These are phyloP conservation scores for Hibiscus mutabilis DNA, from an alignment of 345 rosid species.

Conservation along the genomic window DNA sequence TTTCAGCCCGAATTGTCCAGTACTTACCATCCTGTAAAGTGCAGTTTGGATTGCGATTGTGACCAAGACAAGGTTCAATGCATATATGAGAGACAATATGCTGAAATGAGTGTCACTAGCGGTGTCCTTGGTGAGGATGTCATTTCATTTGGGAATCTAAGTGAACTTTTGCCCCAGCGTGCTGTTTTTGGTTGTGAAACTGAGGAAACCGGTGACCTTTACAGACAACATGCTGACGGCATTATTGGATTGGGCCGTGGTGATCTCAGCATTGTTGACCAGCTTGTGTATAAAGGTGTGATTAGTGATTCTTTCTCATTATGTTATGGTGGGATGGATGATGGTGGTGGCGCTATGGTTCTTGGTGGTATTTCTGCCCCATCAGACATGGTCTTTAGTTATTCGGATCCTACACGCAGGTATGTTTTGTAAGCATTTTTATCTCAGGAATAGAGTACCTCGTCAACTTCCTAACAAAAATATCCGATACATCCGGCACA, in stretches of 20 bases:
- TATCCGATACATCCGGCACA: constrained; percentile 67
- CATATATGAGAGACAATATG: constrained; percentile 79
- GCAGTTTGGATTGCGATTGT: constrained; percentile 72
- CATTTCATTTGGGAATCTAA: constrained; percentile 72
- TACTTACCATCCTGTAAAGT: constrained; percentile 67
- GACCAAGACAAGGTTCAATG: constrained; percentile 53
- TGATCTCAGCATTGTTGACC: constrained; percentile 85
- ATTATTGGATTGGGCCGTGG: constrained; percentile 94
- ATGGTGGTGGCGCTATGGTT: constrained; percentile 94
- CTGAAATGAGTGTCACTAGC: constrained; percentile 84
- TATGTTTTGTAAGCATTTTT: constrained; percentile 33
- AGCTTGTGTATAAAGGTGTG: constrained; percentile 71
- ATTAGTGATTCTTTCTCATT: constrained; percentile 83
- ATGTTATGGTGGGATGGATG: constrained; percentile 94
- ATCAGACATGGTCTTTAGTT: constrained; percentile 57
- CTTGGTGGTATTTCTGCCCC: constrained; percentile 74
- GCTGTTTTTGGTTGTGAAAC: constrained; percentile 89
- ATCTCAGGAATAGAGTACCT: constrained; percentile 23
- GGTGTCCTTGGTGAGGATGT: constrained; percentile 84
- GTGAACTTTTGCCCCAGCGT: constrained; percentile 66
- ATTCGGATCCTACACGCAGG: constrained; percentile 77
- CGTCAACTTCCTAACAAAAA: constrained; percentile 42
- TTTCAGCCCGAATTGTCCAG: constrained; percentile 71
- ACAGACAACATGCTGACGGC: constrained; percentile 87
- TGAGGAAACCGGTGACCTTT: constrained; percentile 84